Conservation (phyloP, 805 yeast genomes). For the Blastobotrys mokoenaii region DNA sequence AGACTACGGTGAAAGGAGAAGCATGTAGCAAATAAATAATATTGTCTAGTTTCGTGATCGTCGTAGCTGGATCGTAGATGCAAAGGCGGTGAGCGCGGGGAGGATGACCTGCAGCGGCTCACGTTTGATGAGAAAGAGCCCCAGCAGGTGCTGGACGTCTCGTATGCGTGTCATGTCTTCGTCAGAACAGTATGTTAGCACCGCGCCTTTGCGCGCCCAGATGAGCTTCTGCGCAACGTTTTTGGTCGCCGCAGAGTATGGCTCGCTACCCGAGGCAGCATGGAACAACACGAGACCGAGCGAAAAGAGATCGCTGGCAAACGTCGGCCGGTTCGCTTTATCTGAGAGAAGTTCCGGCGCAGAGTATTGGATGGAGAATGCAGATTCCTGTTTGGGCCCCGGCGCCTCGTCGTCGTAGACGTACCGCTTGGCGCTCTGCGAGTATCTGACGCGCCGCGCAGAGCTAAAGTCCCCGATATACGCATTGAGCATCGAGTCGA, state of each 20-base stretch:
- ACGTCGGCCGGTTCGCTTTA: slow-evolving; percentile 22
- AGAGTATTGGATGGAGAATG: slow-evolving; percentile 34
- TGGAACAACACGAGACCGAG: slow-evolving; percentile 38
- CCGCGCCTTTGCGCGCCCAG: slow-evolving; percentile 25
- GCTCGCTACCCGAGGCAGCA: slow-evolving; percentile 39
- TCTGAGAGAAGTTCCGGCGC: slow-evolving; percentile 38
- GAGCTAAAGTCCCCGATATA: slow-evolving; percentile 44
- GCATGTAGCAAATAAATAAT: no score
- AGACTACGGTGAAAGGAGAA: no score
- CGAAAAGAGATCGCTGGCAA: slow-evolving; percentile 38
- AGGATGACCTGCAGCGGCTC: background rate
- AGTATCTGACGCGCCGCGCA: slow-evolving; percentile 17
- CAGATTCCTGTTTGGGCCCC: slow-evolving; percentile 12
- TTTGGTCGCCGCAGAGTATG: slow-evolving; percentile 31
- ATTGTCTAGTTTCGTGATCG: no score
- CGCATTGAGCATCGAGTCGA: slow-evolving; percentile 23
- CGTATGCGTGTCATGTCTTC: slow-evolving; percentile 8
- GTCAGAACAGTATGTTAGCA: slow-evolving; percentile 18
- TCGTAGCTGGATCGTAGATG: background rate
- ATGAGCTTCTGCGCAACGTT: slow-evolving; percentile 25
- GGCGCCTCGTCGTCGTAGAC: slow-evolving; percentile 9
- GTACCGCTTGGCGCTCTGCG: slow-evolving; percentile 14
- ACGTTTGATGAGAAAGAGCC: slow-evolving; percentile 7
- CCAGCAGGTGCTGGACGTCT: slow-evolving; percentile 3
- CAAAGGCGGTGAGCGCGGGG: background rate